phyloP scores from a whole-genome alignment of 1,284 basidiomycete species.

The Rhodotorula sp. region DNA sequence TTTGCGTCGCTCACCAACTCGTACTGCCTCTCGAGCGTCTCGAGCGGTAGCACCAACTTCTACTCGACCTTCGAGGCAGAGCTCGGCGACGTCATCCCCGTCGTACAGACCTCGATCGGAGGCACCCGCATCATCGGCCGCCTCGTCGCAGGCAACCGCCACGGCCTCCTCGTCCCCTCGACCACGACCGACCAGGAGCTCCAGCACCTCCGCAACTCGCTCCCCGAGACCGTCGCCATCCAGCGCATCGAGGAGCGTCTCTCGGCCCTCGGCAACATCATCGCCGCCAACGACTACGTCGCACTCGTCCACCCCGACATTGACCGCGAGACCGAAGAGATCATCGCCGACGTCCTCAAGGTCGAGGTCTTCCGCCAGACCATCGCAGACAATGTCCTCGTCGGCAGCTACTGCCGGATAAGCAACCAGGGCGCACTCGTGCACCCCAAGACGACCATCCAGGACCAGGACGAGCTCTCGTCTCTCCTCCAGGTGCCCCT shows the following conservation, averaged over 20 bases:
- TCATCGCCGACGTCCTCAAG: conserved; percentile 98
- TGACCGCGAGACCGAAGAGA: conserved; percentile 98
- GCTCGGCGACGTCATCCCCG: conserved; percentile 88
- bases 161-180: conserved; percentile 92
- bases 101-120: conserved; percentile 94
- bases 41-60: conserved; percentile 86
- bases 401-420: conserved; percentile 92
- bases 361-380: conserved; percentile 99
- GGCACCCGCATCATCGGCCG: conserved; percentile 94
- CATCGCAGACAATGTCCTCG: conserved; percentile 92
- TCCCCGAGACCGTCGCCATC: conserved; percentile 87
- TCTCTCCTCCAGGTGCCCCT: conserved; percentile 92
- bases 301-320: conserved; percentile 96
- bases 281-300: conserved; percentile 97
- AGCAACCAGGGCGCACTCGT: conserved; percentile 96
- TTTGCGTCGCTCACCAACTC: conserved; percentile 84
- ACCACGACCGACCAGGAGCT: conserved; percentile 98
- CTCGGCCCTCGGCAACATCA: conserved; percentile 95
- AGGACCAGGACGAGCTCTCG: conserved; percentile 96
- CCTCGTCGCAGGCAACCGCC: conserved; percentile 91
- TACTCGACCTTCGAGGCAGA: conserved; percentile 97
- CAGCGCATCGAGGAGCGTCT: conserved; percentile 96
- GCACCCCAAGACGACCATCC: conserved; percentile 93
- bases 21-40: conserved; percentile 71
- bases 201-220: conserved; percentile 94